Evolutionary conservation across 805 yeast genomes (phyloP).

Genomic region (Suhomyces canberraensis): DNA sequence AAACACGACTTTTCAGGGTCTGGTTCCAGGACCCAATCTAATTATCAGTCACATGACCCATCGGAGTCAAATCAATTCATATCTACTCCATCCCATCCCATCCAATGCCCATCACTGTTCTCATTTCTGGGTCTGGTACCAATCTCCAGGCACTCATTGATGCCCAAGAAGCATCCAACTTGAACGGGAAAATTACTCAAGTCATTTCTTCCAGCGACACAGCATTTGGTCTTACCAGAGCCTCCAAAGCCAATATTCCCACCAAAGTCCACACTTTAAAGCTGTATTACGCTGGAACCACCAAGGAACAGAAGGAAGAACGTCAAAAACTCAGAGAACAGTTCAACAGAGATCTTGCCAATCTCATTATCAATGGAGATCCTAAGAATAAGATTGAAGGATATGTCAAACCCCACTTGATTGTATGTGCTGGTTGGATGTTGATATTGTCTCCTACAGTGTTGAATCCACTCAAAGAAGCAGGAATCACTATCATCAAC

Average conservation of each 20-base stretch:
- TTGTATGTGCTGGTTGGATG: slow-evolving; percentile 99
- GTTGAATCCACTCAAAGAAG: slow-evolving; percentile 58
- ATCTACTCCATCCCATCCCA: too few species aligned
- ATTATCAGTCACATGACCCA: too few species aligned
- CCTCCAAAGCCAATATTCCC: slow-evolving; percentile 66
- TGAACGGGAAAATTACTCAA: slow-evolving; percentile 48
- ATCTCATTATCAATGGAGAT: slow-evolving; percentile 53
- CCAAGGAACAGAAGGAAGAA: slow-evolving; percentile 60
- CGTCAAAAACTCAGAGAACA: slow-evolving; percentile 60
- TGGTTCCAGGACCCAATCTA: too few species aligned
- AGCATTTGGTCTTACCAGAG: slow-evolving; percentile 89
- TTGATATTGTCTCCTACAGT: slow-evolving; percentile 79
- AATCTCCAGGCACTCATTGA: slow-evolving; percentile 93
- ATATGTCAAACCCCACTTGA: slow-evolving; percentile 66
- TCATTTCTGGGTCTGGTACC: slow-evolving; percentile 95
- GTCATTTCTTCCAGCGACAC: slow-evolving; percentile 82
- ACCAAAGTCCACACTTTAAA: slow-evolving; percentile 69
- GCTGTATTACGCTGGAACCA: slow-evolving; percentile 67
- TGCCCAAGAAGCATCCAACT: slow-evolving; percentile 44
- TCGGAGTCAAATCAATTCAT: too few species aligned
- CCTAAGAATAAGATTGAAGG: slow-evolving; percentile 11
- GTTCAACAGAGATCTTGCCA: slow-evolving; percentile 79
- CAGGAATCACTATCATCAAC: slow-evolving; percentile 76
- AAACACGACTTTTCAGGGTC: too few species aligned
- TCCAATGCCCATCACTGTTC: slow-evolving; percentile 71